These are phyloP conservation scores for Spencermartinsiella ligniputridi DNA, from an alignment of 1,139 yeast genomes.

Conservation along the genomic window DNA sequence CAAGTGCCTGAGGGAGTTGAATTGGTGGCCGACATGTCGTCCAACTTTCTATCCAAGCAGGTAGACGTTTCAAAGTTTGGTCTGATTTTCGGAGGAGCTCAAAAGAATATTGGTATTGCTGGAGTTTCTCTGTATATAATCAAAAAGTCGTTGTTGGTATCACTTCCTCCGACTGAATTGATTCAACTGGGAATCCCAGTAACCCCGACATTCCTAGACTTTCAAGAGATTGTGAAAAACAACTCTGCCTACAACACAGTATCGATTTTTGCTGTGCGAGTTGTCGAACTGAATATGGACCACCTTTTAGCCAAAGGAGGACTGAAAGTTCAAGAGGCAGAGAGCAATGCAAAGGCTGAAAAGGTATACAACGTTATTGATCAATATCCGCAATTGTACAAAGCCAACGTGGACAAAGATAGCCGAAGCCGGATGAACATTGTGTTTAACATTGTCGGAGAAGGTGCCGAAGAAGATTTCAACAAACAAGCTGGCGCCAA, in stretches of 20 bases:
- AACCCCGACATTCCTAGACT: conserved; percentile 84
- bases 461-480: conserved; percentile 62
- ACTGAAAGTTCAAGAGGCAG: conserved; percentile 48
- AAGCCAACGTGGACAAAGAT: conserved; percentile 56
- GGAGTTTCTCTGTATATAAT: conserved; percentile 90
- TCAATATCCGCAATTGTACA: conserved; percentile 57
- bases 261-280: conserved; percentile 86
- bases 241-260: conserved; percentile 94
- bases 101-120: conserved; percentile 94
- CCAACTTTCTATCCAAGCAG: conserved; percentile 78
- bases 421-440: conserved; percentile 88
- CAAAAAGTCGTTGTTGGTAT: conserved; percentile 69
- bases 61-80: conserved; percentile 84
- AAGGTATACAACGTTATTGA: conserved; percentile 63
- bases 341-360: conserved; percentile 57
- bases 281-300: conserved; percentile 72
- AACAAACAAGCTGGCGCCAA: conserved; percentile 55
- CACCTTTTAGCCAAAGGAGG: conserved; percentile 62
- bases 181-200: conserved; percentile 60
- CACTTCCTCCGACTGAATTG: conserved; percentile 61
- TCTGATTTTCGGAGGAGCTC: conserved; percentile 84
- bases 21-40: conserved; percentile 90
- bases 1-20: conserved; percentile 60
- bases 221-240: conserved; percentile 78
- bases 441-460: conserved; percentile 67